These are phyloP conservation scores for Pholiota molesta DNA, from an alignment of 768 basidiomycete genomes.

Conservation along the genomic window DNA sequence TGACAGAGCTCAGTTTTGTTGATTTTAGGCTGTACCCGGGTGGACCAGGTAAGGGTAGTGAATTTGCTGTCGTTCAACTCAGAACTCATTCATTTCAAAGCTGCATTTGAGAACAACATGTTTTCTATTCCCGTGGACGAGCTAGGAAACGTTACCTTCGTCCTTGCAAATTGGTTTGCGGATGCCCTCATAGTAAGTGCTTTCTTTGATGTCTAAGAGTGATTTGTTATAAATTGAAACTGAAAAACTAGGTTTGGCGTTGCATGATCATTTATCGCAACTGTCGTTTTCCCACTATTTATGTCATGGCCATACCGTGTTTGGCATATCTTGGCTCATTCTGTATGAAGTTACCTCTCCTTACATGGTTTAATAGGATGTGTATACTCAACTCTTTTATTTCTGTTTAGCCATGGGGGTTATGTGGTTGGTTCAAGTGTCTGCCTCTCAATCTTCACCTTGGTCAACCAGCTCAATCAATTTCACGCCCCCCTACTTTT, in stretches of 20 bases:
- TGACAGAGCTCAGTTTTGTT: conserved; percentile 11
- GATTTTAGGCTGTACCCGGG: conserved; percentile 4
- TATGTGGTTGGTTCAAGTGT: conserved; percentile 13
- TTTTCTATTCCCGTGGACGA: conserved; percentile 13
- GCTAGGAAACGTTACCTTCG: conserved; percentile 9
- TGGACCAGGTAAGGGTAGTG: not conserved
- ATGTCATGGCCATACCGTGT: conserved; percentile 8
- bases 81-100: too few species aligned
- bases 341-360: conserved; percentile 4
- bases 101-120: conserved; percentile 5
- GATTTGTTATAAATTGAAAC: not conserved
- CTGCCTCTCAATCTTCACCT: conserved; percentile 12
- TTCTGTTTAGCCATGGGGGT: conserved; percentile 5
- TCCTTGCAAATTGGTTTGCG: conserved; percentile 13
- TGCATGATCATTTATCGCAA: conserved; percentile 11
- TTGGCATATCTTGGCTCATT: conserved; percentile 10
- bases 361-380: too few species aligned
- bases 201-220: too few species aligned
- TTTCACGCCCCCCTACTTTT: conserved; percentile 30
- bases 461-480: conserved; percentile 19
- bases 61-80: too few species aligned
- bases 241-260: conserved; percentile 8
- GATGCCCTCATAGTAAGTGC: conserved; percentile 11
- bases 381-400: too few species aligned
- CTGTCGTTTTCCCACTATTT: not conserved